Evolutionary conservation across 768 basidiomycete genomes (phyloP), one percentile per base, ranked within the genome.

Genomic region (Phallus indusiatus): DNA sequence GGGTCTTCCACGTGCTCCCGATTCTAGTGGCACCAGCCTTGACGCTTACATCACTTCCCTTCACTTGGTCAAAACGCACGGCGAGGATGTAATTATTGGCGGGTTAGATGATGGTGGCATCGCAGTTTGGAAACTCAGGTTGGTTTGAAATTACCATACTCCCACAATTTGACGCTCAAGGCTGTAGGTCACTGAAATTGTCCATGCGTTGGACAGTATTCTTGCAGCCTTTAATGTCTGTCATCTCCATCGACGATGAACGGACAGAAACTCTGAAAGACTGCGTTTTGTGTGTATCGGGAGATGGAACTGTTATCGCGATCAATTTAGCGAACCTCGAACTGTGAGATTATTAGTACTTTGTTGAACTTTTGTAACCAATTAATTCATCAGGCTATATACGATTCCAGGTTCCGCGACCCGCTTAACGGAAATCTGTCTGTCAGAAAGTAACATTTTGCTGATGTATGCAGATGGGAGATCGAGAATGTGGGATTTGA

Each of bases 401-500:
- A 71, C 92, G 17, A 79, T 97, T 21, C 95, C 95, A 6, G 92
- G 90, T 7, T 79, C 91, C 1, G 77, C 80, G n/a, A 79, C 83
- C 0, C 81, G 84, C 0, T 74, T 97, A 18, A 71, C 73, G 36
- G 70, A 77, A 49, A 69, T 95, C 16, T 90, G 82, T 65, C 69
- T 90, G 8, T 76, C 81, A 11, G 83, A 78, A 16, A 79, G 86
- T 56, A 85, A 90, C 60, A 69, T 96, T 28, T 67, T 96, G 54
- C 72, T 94, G 6, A 70, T 87, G 1, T 97, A 97, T 69, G 75
- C 75, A 2, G 84, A 89, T 61, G 83, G 81, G 1, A 81, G 85
- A 56, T 90, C 88, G 1, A 77, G 96, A 47, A 71, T 94, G 1
- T 99, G 96, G 93, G 90, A 97, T 65, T 74, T 85, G 16, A 81